Evolutionary conservation across 768 basidiomycete genomes (phyloP).

Genomic region (Coprinopsis marcescibilis): DNA sequence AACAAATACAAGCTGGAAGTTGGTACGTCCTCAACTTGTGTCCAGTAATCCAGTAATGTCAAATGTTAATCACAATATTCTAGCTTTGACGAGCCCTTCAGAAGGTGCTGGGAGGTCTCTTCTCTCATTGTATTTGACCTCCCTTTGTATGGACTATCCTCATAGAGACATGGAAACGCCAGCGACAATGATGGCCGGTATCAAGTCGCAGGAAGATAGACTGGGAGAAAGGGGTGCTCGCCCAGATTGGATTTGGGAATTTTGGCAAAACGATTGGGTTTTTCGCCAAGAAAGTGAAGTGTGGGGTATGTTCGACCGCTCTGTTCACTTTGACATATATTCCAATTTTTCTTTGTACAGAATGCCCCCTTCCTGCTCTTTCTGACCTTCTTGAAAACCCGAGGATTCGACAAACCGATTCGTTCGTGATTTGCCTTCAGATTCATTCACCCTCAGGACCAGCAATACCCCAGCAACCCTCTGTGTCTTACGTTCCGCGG

Average conservation of each 20-base stretch:
- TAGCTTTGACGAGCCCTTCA: constrained; percentile 20
- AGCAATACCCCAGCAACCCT: constrained; percentile 61
- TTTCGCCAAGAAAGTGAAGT: constrained; percentile 70
- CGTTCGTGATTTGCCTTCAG: constrained; percentile 69
- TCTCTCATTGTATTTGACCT: constrained; percentile 63
- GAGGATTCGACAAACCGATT: constrained; percentile 55
- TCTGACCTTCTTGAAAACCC: constrained; percentile 55
- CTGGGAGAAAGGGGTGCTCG: constrained; percentile 58
- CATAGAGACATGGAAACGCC: constrained; percentile 54
- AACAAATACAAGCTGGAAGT: constrained; percentile 71
- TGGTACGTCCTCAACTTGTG: constrained; percentile 30
- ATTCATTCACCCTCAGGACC: constrained; percentile 58
- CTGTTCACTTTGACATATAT: neutral
- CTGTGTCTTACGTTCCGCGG: constrained; percentile 57
- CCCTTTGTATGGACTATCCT: constrained; percentile 55
- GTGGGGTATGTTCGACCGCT: constrained; percentile 47
- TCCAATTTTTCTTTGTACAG: constrained; percentile 24
- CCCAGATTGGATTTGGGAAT: constrained; percentile 70
- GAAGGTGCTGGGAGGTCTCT: constrained; percentile 17
- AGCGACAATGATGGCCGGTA: constrained; percentile 67
- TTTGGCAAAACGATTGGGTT: constrained; percentile 64
- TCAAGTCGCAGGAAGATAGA: constrained; percentile 59
- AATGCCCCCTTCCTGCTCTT: constrained; percentile 58
- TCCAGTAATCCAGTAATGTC: constrained; percentile 20
- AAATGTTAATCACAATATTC: constrained; percentile 14